Percentiles rank a stretch among this genome's conserved stretches.
Conservation (phyloP, 2,329 filamentous ascomycete genomes). For the Trichophyton rubrum region DNA sequence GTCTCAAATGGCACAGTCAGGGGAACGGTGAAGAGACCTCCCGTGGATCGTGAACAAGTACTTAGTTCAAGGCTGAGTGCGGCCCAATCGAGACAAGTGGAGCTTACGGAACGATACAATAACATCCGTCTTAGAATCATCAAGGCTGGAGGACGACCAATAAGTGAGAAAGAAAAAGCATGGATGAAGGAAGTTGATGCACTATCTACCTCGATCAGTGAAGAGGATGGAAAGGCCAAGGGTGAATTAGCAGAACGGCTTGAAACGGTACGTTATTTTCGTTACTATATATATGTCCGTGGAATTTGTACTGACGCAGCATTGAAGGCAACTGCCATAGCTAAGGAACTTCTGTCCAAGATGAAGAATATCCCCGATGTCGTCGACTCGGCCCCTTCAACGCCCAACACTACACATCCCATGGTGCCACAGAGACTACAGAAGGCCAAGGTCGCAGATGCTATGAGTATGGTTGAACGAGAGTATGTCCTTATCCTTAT, state of each 20-base stretch:
- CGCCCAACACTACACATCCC: constrained; percentile 15
- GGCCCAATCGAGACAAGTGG: constrained; percentile 29
- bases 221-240: constrained; percentile 14
- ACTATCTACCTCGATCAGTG: constrained; percentile 27
- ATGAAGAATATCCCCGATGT: constrained; percentile 21
- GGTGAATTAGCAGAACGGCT: constrained; percentile 21
- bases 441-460: constrained; percentile 35
- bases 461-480: constrained; percentile 40
- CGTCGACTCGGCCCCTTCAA: constrained; percentile 21
- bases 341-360: constrained; percentile 26
- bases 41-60: constrained; percentile 22
- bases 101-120: constrained; percentile 33
- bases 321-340: constrained; percentile 28
- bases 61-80: constrained; percentile 30
- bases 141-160: constrained; percentile 31
- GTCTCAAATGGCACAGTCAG: constrained; percentile 24
- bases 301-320: neutral
- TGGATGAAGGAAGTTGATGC: constrained; percentile 35
- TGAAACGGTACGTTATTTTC: constrained; percentile 23
- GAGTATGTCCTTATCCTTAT: constrained; percentile 25
- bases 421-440: constrained; percentile 33
- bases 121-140: constrained; percentile 32
- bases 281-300: neutral
- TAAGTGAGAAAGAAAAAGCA: constrained; percentile 35
- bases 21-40: constrained; percentile 18